Base-by-base conservation (phyloP, 305 asterid species). In the Fraxinus albicans region DNA sequence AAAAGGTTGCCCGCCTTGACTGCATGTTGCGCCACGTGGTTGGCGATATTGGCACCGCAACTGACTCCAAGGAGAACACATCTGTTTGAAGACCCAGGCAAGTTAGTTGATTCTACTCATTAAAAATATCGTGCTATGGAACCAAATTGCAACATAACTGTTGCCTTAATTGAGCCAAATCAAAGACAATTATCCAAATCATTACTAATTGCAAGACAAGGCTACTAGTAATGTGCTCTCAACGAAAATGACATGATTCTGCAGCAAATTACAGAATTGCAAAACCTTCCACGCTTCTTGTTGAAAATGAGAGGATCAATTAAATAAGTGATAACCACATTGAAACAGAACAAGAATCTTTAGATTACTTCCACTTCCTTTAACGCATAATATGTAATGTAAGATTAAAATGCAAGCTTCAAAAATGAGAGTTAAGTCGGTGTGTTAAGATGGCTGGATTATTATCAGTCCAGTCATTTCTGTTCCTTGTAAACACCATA, bases 31-130 rank as follows among this genome's bases (percentile, higher is more conserved):
- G 97, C 83, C 6, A 94, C 90, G 58, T 89, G 84, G 84, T 94
- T 93, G 2, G 93, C 94, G 8, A 94, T 93, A 60, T 92, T 94
- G 76, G 95, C 95, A 78, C 98, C 98, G 33, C 93, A 91, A 80
- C 97, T 93, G 12, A 88, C 94, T 91, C 98, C 98, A 76, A 94
- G 91, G 79, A 94, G 91, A 53, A 92, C 98, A 83, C 98, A 94
- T 87, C 98, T 94, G 84, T 86, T 79, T 33, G 15, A 42, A 42
- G 53, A 77, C n/a, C 36, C 2, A n/a, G 17, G 21, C 10, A 70
- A 72, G 78, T 86, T 80, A 86, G 81, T 1, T 50, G 82, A 40
- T 80, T 36, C 23, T 19, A 77, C 81, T 31, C 17, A n/a, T 12
- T 3, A 38, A 23, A 10, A 21, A 69, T 25, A 27, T 75, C 73